These are phyloP conservation scores for Exophiala aquamarina DNA, from an alignment of 2,329 filamentous ascomycete species.

Conservation along the genomic window DNA sequence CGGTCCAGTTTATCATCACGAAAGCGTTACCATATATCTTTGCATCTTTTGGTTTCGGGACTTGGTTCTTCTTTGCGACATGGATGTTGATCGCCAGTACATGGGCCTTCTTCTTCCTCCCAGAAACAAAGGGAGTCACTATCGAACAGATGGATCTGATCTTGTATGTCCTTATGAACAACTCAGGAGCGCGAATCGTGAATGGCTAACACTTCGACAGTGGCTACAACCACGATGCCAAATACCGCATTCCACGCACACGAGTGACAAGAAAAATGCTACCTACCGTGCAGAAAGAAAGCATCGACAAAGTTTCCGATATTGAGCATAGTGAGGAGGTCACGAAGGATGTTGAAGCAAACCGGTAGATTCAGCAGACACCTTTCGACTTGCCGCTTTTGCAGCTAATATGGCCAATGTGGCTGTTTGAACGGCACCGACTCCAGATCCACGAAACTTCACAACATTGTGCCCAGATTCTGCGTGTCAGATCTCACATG, in stretches of 20 bases:
- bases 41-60: conserved; percentile 39
- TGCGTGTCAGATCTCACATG: too few species aligned
- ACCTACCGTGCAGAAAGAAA: neutral
- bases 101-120: conserved; percentile 37
- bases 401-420: too few species aligned
- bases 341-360: conserved; percentile 1
- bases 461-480: too few species aligned
- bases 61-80: conserved; percentile 43
- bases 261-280: neutral
- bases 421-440: too few species aligned
- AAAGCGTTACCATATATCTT: conserved; percentile 43
- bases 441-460: too few species aligned
- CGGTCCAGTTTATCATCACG: conserved; percentile 39
- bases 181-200: neutral
- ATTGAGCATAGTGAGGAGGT: conserved; percentile 1
- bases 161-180: neutral
- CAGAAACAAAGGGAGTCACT: conserved; percentile 3
- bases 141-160: conserved; percentile 2
- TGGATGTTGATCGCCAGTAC: conserved; percentile 37
- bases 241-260: neutral
- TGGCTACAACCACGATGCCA: conserved; percentile 1
- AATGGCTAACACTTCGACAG: neutral
- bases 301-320: neutral
- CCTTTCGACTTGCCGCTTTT: too few species aligned
- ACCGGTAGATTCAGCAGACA: neutral